These are phyloP conservation scores for Globisporangium yorkense DNA, from an alignment of 352 stramenopile species.

Conservation along the genomic window DNA sequence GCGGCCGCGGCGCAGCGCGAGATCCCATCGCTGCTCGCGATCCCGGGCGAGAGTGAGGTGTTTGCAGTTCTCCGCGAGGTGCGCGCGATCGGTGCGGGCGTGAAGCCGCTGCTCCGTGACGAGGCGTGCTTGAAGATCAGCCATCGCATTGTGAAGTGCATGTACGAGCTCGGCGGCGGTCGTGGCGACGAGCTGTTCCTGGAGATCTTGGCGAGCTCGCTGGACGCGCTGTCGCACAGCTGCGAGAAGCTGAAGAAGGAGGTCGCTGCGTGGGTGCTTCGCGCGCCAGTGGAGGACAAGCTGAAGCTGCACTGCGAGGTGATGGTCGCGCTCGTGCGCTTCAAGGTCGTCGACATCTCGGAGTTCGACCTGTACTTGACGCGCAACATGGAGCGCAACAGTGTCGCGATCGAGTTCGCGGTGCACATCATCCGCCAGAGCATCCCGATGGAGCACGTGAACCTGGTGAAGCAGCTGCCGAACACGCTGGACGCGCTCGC, in stretches of 20 bases:
- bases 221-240: conserved; percentile 91
- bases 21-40: conserved; percentile 60
- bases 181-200: conserved; percentile 91
- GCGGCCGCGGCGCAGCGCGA: conserved; percentile 64
- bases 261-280: conserved; percentile 92
- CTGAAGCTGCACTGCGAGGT: conserved; percentile 95
- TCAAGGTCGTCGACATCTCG: conserved; percentile 89
- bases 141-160: conserved; percentile 96
- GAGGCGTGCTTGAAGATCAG: conserved; percentile 95
- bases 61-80: conserved; percentile 80
- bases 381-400: conserved; percentile 93
- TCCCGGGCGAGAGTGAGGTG: conserved; percentile 76
- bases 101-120: conserved; percentile 75
- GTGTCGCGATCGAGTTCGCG: conserved; percentile 95
- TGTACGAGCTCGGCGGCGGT: conserved; percentile 90
- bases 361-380: conserved; percentile 95
- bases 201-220: conserved; percentile 92
- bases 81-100: conserved; percentile 56
- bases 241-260: conserved; percentile 93
- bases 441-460: conserved; percentile 92
- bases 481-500: conserved; percentile 91
- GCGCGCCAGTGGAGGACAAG: conserved; percentile 92
- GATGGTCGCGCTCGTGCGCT: conserved; percentile 92
- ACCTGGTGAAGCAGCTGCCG: conserved; percentile 84
- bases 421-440: conserved; percentile 92